Percentiles rank a stretch among this genome's conserved stretches.
Evolutionary conservation across 352 stramenopile species (phyloP).

Genomic region (Pythium utonaiense): DNA sequence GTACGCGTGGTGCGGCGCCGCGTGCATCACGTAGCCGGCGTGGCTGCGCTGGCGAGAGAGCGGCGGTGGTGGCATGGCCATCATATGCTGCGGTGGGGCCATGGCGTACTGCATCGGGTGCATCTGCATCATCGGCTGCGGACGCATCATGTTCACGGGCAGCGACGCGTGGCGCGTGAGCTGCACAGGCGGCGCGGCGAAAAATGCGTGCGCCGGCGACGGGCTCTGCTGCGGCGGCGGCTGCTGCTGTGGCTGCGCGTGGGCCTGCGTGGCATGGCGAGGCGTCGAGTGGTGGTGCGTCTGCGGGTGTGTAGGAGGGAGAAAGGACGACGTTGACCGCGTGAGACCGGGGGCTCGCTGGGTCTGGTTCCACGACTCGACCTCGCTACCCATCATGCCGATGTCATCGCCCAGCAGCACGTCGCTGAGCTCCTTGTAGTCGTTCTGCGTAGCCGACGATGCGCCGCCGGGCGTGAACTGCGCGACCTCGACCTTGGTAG

Average conservation of each 20-base stretch:
- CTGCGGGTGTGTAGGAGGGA: slow-evolving; percentile 17
- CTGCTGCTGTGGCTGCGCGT: slow-evolving; percentile 11
- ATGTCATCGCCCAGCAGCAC: slow-evolving; percentile 62
- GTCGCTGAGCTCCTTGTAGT: slow-evolving; percentile 34
- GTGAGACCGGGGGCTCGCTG: slow-evolving; percentile 8
- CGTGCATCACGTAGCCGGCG: slow-evolving; percentile 47
- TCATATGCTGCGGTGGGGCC: slow-evolving; percentile 14
- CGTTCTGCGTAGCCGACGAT: slow-evolving; percentile 17
- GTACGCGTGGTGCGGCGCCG: slow-evolving; percentile 25
- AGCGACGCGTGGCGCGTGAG: slow-evolving; percentile 73
- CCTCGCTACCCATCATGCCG: slow-evolving; percentile 63
- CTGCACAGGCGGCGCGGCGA: slow-evolving; percentile 42
- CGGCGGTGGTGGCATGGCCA: slow-evolving; percentile 27
- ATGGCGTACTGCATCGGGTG: slow-evolving; percentile 35
- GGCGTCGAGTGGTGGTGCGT: slow-evolving; percentile 19
- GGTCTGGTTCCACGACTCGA: slow-evolving; percentile 40
- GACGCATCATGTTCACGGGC: slow-evolving; percentile 45
- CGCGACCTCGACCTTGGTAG: slow-evolving; percentile 19
- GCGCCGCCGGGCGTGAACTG: slow-evolving; percentile 14
- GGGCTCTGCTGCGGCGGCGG: slow-evolving; percentile 13
- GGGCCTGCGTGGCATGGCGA: slow-evolving; percentile 31
- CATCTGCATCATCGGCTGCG: slow-evolving; percentile 29
- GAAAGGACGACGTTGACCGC: slow-evolving; percentile 17
- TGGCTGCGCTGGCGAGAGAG: slow-evolving; percentile 67
- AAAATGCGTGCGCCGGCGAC: slow-evolving; percentile 22